Evolutionary conservation across 1,284 basidiomycete species (phyloP).

Genomic region (Pyrrhoderma noxium): DNA sequence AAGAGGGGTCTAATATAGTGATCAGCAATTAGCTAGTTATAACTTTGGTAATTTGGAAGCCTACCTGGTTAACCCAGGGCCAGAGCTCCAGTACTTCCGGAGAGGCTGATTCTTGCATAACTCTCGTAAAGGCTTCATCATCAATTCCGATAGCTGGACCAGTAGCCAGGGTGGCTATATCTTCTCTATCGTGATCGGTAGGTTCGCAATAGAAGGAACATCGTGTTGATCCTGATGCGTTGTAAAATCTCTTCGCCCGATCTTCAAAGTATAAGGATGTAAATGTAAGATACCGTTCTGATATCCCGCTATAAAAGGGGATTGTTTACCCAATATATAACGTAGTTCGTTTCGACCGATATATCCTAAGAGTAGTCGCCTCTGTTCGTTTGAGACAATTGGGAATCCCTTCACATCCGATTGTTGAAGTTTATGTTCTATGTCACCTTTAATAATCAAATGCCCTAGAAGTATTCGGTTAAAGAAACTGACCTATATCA

Average conservation of each 20-base stretch:
- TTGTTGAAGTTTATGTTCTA: conserved; percentile 63
- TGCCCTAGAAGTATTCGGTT: neutral
- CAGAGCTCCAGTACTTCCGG: conserved; percentile 68
- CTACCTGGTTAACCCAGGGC: conserved; percentile 89
- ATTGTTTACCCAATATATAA: conserved; percentile 80
- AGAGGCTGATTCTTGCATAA: conserved; percentile 51
- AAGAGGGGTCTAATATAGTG: conserved; percentile 67
- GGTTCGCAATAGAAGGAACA: conserved; percentile 60
- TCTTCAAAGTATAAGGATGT: conserved; percentile 37
- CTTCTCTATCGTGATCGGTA: conserved; percentile 39
- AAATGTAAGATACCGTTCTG: neutral
- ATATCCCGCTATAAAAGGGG: conserved; percentile 19
- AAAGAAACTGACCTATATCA: conserved; percentile 60
- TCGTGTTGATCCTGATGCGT: conserved; percentile 54
- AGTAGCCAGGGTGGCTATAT: conserved; percentile 41
- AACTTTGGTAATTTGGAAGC: conserved; percentile 9
- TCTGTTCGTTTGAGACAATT: conserved; percentile 58
- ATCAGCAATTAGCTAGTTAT: neutral
- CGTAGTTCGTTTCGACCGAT: conserved; percentile 82
- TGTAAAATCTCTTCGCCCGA: conserved; percentile 56
- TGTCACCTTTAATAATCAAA: neutral
- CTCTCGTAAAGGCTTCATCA: conserved; percentile 56
- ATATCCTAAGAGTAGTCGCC: conserved; percentile 73
- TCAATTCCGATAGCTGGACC: conserved; percentile 53
- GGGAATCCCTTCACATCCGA: conserved; percentile 90